phyloP scores from a whole-genome alignment of 1,284 basidiomycete genomes.

The Pseudozyma thailandica region DNA sequence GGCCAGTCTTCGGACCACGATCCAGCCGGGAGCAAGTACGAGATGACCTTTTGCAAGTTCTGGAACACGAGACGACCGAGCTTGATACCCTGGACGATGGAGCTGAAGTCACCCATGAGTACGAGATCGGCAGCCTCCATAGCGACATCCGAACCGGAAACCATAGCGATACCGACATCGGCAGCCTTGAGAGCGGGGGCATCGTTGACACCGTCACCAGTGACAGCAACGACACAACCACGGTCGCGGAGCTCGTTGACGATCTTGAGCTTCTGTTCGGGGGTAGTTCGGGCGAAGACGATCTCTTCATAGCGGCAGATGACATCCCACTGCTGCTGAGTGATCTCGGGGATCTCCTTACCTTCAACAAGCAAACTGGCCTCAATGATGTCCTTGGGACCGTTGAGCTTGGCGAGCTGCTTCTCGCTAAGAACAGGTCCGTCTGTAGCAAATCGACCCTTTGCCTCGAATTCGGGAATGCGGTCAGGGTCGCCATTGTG shows the following conservation, averaged over 20 bases:
- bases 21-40: constrained; percentile 67
- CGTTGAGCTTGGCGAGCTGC: constrained; percentile 32
- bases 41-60: constrained; percentile 73
- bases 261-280: constrained; percentile 77
- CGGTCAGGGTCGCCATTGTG: constrained; percentile 60
- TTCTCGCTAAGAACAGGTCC: constrained; percentile 45
- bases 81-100: constrained; percentile 57
- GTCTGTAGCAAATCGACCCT: constrained; percentile 21
- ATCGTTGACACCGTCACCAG: constrained; percentile 79
- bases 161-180: constrained; percentile 72
- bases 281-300: constrained; percentile 79
- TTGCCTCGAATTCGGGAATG: constrained; percentile 68
- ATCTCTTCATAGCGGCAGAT: constrained; percentile 75
- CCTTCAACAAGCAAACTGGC: constrained; percentile 40
- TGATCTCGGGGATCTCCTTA: constrained; percentile 37
- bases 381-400: constrained; percentile 36
- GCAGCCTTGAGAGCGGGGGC: constrained; percentile 72
- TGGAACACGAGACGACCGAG: constrained; percentile 76
- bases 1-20: constrained; percentile 78
- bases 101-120: constrained; percentile 55
- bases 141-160: constrained; percentile 69
- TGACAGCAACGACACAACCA: constrained; percentile 73
- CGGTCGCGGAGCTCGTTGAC: constrained; percentile 75
- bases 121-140: constrained; percentile 65
- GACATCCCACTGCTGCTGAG: constrained; percentile 70